Conservation (phyloP, 441 rosid species). For the Populus trichocarpa region DNA sequence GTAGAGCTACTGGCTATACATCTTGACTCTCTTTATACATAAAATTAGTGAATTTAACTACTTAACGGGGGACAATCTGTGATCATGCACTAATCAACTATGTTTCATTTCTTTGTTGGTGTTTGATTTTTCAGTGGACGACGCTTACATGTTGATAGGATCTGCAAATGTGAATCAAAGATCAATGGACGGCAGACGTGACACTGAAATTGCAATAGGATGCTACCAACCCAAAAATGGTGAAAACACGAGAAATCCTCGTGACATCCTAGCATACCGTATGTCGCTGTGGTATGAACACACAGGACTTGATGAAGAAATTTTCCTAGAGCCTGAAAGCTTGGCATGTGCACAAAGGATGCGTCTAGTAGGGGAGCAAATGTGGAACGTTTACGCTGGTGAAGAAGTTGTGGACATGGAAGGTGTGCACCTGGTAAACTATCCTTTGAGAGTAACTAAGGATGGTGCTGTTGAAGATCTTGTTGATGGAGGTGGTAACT, state of each 20-base stretch:
- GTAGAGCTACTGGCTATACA: neutral
- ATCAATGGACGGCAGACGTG: constrained; percentile 83
- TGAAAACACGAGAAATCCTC: neutral
- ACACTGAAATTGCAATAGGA: constrained; percentile 89
- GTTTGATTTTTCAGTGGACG: constrained; percentile 52
- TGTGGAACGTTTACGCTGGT: constrained; percentile 65
- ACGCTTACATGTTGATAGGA: constrained; percentile 60
- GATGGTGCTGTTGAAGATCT: constrained; percentile 59
- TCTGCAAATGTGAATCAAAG: constrained; percentile 86
- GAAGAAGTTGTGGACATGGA: constrained; percentile 69
- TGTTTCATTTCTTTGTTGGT: neutral
- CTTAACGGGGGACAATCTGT: neutral
- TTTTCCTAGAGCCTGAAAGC: constrained; percentile 45
- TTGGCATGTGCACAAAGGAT: constrained; percentile 54
- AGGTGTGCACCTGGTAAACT: constrained; percentile 66
- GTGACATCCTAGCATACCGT: constrained; percentile 49
- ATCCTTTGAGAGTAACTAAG: constrained; percentile 50
- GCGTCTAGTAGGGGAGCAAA: constrained; percentile 49
- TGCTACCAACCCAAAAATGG: constrained; percentile 48
- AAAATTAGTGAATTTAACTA: neutral
- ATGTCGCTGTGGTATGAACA: constrained; percentile 80
- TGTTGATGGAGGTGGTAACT: constrained; percentile 31
- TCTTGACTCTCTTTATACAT: too few species aligned
- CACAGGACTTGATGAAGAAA: constrained; percentile 38
- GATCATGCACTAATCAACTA: neutral